Evolutionary conservation across 129 eudicot genomes (phyloP), one percentile per base, ranked within the genome.

Genomic region (Artemisia argyi): DNA sequence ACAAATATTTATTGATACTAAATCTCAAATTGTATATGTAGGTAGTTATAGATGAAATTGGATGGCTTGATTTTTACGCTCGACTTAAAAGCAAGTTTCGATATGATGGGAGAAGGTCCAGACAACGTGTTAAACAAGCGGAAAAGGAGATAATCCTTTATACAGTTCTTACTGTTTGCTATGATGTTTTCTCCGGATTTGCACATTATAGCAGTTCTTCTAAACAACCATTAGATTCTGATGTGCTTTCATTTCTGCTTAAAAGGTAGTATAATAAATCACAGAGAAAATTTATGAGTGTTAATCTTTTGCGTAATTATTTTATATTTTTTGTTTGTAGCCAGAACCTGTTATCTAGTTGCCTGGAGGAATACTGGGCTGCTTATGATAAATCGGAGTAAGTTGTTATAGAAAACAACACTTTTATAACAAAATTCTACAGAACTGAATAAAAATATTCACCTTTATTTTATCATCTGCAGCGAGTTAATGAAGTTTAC

Each of bases 31-130:
- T 72, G 20, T 48, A 18, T 67, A 30, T 70, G 18, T 81, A 88
- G 95, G 91, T 88, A 4, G 87, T 85, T 66, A 75, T 82, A 51
- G 91, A 88, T 83, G 96, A 88, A 73, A 81, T 88, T 61, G 85
- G 83, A 79, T 88, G 96, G 96, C 83, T 88, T 9, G 87, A 88
- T 50, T 79, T 88, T 67, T 85, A 85, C 49, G 91, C 88, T 30
- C 78, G 79, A 24, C 81, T 73, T 19, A 63, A 73, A 73, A 11
- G 73, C 76, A 69, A 75, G 73, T 65, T 68, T 52, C 74, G 59
- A 71, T 81, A 76, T 51, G 82, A 81, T 4, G 79, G 80, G 65
- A 78, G 78, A 72, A 85, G 84, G 67, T 76, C 87, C 18, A 83
- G 76, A 69, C 73, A 73, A 15, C 83, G 77, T 35, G 78, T 82